Conservation (phyloP, 257 asterid species). For the Cordia subcordata region DNA sequence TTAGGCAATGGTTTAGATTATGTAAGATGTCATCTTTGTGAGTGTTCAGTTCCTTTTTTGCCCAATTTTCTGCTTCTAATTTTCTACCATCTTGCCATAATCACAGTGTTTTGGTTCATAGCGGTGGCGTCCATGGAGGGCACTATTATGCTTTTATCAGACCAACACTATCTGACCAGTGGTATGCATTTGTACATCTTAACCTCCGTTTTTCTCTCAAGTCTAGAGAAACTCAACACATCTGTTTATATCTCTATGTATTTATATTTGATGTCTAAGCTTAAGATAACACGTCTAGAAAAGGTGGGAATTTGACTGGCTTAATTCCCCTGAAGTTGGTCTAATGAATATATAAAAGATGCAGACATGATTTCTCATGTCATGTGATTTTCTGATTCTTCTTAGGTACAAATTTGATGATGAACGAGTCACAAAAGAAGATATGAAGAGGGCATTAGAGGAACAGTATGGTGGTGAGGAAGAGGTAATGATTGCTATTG, state of each 20-base stretch:
- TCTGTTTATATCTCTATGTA: background rate
- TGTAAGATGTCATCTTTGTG: too few relatives aligned
- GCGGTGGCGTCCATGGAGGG: slow-evolving; percentile 98
- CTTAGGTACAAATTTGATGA: slow-evolving; percentile 94
- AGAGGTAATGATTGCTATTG: slow-evolving; percentile 48
- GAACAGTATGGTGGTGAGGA: slow-evolving; percentile 99
- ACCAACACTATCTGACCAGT: slow-evolving; percentile 86
- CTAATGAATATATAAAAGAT: too few relatives aligned
- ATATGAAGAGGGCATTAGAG: slow-evolving; percentile 85
- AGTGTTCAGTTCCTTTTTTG: background rate
- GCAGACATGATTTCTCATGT: background rate
- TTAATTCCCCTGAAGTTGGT: background rate
- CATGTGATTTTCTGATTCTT: slow-evolving; percentile 20
- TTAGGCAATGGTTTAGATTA: too few relatives aligned
- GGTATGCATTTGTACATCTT: slow-evolving; percentile 43
- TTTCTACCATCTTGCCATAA: background rate
- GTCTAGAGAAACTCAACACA: too few relatives aligned
- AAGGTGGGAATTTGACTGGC: too few relatives aligned
- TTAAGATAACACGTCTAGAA: background rate
- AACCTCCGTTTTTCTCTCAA: too few relatives aligned
- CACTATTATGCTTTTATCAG: slow-evolving; percentile 98
- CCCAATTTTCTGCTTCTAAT: background rate
- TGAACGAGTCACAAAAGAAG: slow-evolving; percentile 98
- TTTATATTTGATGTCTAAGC: background rate
- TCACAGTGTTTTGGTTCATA: slow-evolving; percentile 97